These are phyloP conservation scores for Piper longum DNA, from an alignment of 164 flowering plant species.

Conservation along the genomic window DNA sequence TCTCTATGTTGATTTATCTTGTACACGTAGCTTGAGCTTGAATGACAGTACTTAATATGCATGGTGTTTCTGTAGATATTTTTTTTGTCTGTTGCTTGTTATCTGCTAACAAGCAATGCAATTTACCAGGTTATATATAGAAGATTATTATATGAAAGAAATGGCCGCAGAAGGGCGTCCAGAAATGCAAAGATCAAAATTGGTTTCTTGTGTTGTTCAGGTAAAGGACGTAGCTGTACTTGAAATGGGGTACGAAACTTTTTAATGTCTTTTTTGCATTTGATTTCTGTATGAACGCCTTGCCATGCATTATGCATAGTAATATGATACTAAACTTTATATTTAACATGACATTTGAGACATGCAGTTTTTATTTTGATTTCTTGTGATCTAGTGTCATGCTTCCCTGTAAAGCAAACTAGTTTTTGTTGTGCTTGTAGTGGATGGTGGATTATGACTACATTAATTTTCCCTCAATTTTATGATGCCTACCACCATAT, in stretches of 20 bases:
- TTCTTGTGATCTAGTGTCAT: too few relatives aligned
- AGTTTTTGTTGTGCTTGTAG: too few relatives aligned
- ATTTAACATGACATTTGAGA: too few relatives aligned
- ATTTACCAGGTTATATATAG: constrained; percentile 69
- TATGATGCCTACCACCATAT: too few relatives aligned
- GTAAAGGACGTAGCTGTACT: constrained; percentile 16
- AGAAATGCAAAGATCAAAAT: constrained; percentile 91
- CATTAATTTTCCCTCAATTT: too few relatives aligned
- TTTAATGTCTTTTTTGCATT: not conserved
- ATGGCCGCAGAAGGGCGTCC: constrained; percentile 82
- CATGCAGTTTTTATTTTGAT: too few relatives aligned
- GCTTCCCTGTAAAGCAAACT: too few relatives aligned
- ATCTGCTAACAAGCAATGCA: not conserved
- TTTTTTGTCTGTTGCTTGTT: not conserved
- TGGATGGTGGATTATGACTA: too few relatives aligned
- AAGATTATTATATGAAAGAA: constrained; percentile 63
- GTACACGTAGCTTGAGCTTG: not conserved
- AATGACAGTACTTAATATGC: not conserved
- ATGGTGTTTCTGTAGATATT: not conserved
- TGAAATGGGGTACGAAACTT: not conserved
- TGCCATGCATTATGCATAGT: too few relatives aligned
- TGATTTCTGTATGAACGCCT: too few relatives aligned
- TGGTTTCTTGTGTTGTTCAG: constrained; percentile 83
- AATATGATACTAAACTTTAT: too few relatives aligned
- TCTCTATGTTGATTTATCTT: not conserved